Percentiles rank a stretch among this genome's conserved stretches.
These are phyloP conservation scores for Flueggea neowawraea DNA, from an alignment of 441 rosid species.

Conservation along the genomic window DNA sequence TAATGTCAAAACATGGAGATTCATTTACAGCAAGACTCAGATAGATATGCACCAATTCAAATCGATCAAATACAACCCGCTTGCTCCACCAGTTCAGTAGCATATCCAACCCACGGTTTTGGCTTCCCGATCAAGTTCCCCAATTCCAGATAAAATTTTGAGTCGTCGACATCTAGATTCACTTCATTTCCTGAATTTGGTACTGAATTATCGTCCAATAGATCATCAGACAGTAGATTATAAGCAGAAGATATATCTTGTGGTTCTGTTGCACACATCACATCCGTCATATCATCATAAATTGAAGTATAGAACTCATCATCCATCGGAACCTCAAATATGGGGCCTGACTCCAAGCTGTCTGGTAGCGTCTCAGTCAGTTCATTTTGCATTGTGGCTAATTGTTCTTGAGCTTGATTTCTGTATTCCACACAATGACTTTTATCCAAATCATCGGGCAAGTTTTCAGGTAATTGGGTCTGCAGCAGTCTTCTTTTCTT, in stretches of 20 bases:
- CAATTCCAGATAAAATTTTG: constrained; percentile 47
- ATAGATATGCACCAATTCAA: not conserved
- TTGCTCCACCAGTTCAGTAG: constrained; percentile 28
- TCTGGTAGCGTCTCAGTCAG: constrained; percentile 22
- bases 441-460: constrained; percentile 11
- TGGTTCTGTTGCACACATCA: constrained; percentile 8
- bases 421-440: constrained; percentile 11
- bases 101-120: constrained; percentile 28
- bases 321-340: constrained; percentile 12
- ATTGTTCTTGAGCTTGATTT: constrained; percentile 25
- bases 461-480: constrained; percentile 23
- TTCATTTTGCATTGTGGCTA: constrained; percentile 29
- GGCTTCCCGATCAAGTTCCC: constrained; percentile 48
- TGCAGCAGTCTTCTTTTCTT: constrained; percentile 41
- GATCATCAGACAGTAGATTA: constrained; percentile 31
- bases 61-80: constrained; percentile 22
- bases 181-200: constrained; percentile 26
- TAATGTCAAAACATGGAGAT: too few relatives aligned
- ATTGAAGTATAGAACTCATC: constrained; percentile 14
- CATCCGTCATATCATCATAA: too few relatives aligned
- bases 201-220: constrained; percentile 24
- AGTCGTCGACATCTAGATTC: constrained; percentile 27
- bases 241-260: constrained; percentile 20
- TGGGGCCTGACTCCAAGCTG: constrained; percentile 7
- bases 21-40: too few relatives aligned